A percentile compares a stretch with the other conserved stretches of the same genome.
Conservation (phyloP, 306 rosid species). For the Purshia tridentata region DNA sequence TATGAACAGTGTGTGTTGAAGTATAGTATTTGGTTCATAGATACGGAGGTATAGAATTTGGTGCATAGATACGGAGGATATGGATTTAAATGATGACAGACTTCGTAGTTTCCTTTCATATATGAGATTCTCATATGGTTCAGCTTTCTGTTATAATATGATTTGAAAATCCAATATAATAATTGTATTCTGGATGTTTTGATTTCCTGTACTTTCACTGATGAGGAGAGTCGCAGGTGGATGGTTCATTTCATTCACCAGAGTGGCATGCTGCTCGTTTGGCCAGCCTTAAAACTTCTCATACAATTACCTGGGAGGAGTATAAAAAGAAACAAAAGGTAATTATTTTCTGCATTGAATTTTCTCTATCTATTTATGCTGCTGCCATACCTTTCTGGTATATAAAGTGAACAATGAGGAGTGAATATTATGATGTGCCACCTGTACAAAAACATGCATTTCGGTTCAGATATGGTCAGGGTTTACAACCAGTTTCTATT, state of each 20-base stretch:
- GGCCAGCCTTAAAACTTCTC: constrained; percentile 99
- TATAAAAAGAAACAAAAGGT: constrained; percentile 92
- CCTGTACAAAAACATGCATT: too few species aligned
- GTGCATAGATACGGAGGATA: neutral
- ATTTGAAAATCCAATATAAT: constrained; percentile 23
- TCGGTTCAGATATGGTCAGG: too few species aligned
- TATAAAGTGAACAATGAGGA: too few species aligned
- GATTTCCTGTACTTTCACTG: constrained; percentile 58
- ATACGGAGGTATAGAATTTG: neutral
- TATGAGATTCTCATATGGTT: neutral
- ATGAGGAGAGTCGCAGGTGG: constrained; percentile 99
- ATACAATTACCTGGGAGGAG: constrained; percentile 98
- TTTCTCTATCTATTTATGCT: neutral
- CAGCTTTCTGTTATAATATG: constrained; percentile 25
- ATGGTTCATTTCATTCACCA: constrained; percentile 99
- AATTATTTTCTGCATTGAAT: constrained; percentile 12
- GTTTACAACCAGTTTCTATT: too few species aligned
- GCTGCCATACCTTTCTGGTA: neutral
- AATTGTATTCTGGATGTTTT: constrained; percentile 16
- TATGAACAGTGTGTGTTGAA: neutral
- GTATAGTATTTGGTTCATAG: neutral
- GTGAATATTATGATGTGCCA: too few species aligned
- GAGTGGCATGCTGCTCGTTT: constrained; percentile 99
- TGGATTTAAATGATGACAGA: neutral
- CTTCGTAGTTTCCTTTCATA: neutral